Conservation (phyloP, 768 basidiomycete genomes). For the Suillus paluster region DNA sequence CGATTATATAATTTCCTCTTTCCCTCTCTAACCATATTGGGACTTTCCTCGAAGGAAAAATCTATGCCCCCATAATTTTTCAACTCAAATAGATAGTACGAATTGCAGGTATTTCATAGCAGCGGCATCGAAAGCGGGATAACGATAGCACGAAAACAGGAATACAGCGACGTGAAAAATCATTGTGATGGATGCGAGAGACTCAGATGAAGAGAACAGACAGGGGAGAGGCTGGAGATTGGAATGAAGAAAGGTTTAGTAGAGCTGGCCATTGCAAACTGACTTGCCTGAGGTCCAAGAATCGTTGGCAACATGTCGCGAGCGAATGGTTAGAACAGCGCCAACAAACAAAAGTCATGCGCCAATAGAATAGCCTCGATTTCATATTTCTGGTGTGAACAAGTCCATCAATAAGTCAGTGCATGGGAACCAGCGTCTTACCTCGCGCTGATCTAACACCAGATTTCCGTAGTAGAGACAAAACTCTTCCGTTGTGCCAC, state of each 20-base stretch:
- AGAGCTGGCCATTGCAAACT: background rate
- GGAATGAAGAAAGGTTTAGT: background rate
- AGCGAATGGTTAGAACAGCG: background rate
- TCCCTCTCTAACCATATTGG: too few species aligned
- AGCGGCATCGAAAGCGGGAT: too few species aligned
- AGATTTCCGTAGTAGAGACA: background rate
- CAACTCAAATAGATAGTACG: too few species aligned
- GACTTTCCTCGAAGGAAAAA: too few species aligned
- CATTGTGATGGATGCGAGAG: background rate
- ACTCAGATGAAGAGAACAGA: too few species aligned
- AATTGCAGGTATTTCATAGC: too few species aligned
- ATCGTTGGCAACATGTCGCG: background rate
- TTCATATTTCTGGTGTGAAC: background rate
- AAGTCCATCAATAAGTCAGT: background rate
- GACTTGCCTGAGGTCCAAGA: background rate
- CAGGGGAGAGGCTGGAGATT: too few species aligned
- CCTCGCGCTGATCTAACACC: background rate
- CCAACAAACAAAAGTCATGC: background rate
- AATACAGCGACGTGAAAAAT: background rate
- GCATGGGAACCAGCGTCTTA: background rate
- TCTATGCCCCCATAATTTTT: too few species aligned
- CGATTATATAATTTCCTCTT: too few species aligned
- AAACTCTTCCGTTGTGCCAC: background rate
- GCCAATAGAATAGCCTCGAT: background rate
- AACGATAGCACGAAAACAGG: too few species aligned